Evolutionary conservation across 495 filamentous ascomycete species (phyloP).

Genomic region (Parathielavia hyrcaniae): DNA sequence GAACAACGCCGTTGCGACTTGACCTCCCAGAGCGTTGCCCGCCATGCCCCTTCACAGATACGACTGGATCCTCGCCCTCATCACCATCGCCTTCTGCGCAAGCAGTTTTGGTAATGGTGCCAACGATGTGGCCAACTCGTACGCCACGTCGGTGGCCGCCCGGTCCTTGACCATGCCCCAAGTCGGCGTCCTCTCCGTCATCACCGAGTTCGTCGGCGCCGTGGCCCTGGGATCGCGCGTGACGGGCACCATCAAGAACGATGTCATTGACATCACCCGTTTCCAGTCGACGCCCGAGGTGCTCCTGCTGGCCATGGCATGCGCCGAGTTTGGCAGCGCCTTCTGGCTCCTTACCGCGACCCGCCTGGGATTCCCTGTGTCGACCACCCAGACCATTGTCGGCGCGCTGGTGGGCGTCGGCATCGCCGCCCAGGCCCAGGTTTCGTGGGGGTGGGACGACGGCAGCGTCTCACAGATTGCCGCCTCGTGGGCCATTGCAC

Average conservation of each 20-base stretch:
- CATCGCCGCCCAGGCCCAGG: conserved; percentile 49
- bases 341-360: conserved; percentile 55
- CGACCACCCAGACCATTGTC: conserved; percentile 59
- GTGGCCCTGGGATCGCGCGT: conserved; percentile 56
- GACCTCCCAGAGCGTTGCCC: too few relatives aligned
- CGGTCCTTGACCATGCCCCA: conserved; percentile 48
- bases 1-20: too few relatives aligned
- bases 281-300: conserved; percentile 50
- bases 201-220: conserved; percentile 63
- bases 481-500: conserved; percentile 36
- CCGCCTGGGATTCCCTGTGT: conserved; percentile 50
- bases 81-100: not conserved
- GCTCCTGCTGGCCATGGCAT: conserved; percentile 58
- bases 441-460: conserved; percentile 39
- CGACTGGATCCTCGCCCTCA: too few relatives aligned
- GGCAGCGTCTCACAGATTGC: conserved; percentile 32
- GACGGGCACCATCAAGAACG: conserved; percentile 61
- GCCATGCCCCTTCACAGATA: too few relatives aligned
- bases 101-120: conserved; percentile 28
- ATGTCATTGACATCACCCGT: conserved; percentile 50
- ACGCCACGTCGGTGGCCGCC: conserved; percentile 63
- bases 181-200: conserved; percentile 27
- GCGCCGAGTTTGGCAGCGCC: conserved; percentile 53
- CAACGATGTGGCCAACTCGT: conserved; percentile 74
- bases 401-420: conserved; percentile 58